These are phyloP conservation scores for Pestalotiopsis sp. DNA, from an alignment of 2,329 filamentous ascomycete genomes.

Conservation along the genomic window DNA sequence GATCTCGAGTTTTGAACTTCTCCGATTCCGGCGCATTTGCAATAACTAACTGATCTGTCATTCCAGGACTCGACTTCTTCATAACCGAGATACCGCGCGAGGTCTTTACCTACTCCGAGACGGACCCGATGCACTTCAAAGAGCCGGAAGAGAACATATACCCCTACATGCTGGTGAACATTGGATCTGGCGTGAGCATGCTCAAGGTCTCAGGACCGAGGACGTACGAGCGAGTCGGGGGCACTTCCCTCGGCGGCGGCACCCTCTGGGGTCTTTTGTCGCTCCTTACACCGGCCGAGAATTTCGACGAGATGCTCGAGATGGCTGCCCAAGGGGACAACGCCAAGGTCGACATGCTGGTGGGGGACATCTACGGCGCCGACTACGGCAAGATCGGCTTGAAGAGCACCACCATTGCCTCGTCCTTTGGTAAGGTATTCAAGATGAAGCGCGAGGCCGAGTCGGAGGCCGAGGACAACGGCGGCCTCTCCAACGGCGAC, in stretches of 20 bases:
- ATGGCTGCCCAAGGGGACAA: slow-evolving; percentile 93
- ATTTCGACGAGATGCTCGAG: slow-evolving; percentile 97
- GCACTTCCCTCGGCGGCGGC: slow-evolving; percentile 93
- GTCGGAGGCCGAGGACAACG: slow-evolving; percentile 72
- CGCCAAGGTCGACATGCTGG: slow-evolving; percentile 89
- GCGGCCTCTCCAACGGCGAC: slow-evolving; percentile 56
- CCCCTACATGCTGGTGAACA: slow-evolving; percentile 96
- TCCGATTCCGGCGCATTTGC: not conserved
- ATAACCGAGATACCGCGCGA: slow-evolving; percentile 97
- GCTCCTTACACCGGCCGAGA: slow-evolving; percentile 86
- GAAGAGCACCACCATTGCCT: slow-evolving; percentile 93
- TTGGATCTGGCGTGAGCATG: slow-evolving; percentile 95
- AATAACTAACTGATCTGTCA: too few species aligned
- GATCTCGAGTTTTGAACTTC: too few species aligned
- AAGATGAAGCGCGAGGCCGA: slow-evolving; percentile 88
- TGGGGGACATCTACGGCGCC: slow-evolving; percentile 96
- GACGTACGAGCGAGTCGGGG: slow-evolving; percentile 87
- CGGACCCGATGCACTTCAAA: slow-evolving; percentile 87
- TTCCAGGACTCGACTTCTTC: slow-evolving; percentile 89
- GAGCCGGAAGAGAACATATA: slow-evolving; percentile 81
- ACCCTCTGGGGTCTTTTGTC: slow-evolving; percentile 95
- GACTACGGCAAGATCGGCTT: slow-evolving; percentile 96
- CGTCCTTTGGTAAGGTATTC: slow-evolving; percentile 96
- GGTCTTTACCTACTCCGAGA: slow-evolving; percentile 94
- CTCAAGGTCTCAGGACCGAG: slow-evolving; percentile 92